Evolutionary conservation across 169 alveolate genomes (phyloP).

Genomic region (Plasmodium gaboni): DNA sequence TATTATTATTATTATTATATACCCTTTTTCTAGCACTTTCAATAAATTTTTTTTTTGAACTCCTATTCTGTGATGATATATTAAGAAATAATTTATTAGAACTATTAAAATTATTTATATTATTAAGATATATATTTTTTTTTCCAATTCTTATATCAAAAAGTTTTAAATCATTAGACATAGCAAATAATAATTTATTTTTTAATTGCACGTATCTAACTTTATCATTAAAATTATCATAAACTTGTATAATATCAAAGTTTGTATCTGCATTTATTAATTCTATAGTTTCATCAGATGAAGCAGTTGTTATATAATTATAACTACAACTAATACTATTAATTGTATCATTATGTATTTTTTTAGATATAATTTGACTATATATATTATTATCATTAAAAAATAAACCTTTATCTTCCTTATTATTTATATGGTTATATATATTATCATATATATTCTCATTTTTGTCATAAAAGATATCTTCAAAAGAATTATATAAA

Average conservation of each 20-base stretch:
- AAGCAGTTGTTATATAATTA: constrained; percentile 79
- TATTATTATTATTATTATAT: no score
- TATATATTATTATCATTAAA: constrained; percentile 7
- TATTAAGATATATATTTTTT: constrained; percentile 35
- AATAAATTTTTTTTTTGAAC: neutral
- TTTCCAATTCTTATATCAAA: constrained; percentile 76
- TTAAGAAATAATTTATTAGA: neutral
- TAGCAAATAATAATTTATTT: constrained; percentile 30
- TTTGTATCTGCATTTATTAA: constrained; percentile 75
- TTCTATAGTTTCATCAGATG: constrained; percentile 83
- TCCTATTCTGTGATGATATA: neutral
- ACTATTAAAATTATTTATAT: constrained; percentile 30
- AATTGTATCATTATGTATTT: constrained; percentile 80
- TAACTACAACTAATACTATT: constrained; percentile 75
- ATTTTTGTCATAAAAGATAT: constrained; percentile 20
- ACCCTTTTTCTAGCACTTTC: constrained; percentile 15
- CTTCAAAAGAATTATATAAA: constrained; percentile 45
- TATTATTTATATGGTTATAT: neutral
- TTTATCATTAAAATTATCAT: constrained; percentile 31
- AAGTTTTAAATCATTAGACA: constrained; percentile 46
- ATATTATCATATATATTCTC: neutral
- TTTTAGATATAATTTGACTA: constrained; percentile 19
- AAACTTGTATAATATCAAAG: constrained; percentile 57
- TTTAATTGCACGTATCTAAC: constrained; percentile 28
- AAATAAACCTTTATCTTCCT: neutral